A percentile compares a stretch with the other conserved stretches of the same genome.
phyloP scores from a whole-genome alignment of 148 eudicot species.

The Chenopodium formosanum region DNA sequence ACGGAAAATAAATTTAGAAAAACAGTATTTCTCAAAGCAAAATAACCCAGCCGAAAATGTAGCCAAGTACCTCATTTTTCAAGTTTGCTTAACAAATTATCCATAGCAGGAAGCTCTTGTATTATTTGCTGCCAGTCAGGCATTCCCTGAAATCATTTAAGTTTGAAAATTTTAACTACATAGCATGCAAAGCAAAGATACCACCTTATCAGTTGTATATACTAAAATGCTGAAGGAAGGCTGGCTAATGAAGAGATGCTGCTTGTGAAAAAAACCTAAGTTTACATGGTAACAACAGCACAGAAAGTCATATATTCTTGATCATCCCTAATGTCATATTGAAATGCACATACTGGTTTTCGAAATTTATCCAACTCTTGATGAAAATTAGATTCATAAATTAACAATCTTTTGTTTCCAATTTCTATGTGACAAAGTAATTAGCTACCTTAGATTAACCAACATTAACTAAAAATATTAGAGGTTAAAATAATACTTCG shows the following conservation, averaged over 20 bases:
- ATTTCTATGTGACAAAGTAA: neutral
- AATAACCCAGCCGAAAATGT: neutral
- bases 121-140: constrained; percentile 87
- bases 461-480: too few species aligned
- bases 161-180: neutral
- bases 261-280: neutral
- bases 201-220: neutral
- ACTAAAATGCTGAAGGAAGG: neutral
- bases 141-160: constrained; percentile 63
- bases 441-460: too few species aligned
- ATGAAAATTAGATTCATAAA: neutral
- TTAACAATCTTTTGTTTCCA: neutral
- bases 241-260: neutral
- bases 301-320: neutral
- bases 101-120: constrained; percentile 79
- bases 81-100: constrained; percentile 77
- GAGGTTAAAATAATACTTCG: too few species aligned
- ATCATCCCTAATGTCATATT: neutral
- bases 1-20: neutral
- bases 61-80: constrained; percentile 56
- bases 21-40: neutral
- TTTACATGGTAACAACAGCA: neutral
- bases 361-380: neutral
- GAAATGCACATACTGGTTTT: neutral
- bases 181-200: neutral